Conservation (phyloP, 768 basidiomycete species). For the Mycena alexandri region DNA sequence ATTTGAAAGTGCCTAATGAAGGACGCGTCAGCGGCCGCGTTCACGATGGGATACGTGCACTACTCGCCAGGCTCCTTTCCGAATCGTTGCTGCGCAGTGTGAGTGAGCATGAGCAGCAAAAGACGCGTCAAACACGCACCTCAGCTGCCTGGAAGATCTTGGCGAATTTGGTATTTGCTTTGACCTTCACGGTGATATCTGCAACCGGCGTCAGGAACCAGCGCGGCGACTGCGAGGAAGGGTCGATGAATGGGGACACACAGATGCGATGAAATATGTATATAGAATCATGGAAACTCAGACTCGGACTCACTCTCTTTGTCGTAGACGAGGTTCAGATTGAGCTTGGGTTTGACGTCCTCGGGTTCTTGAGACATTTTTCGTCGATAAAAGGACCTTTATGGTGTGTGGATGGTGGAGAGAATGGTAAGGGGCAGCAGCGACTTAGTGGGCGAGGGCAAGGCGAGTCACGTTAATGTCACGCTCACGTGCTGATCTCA, state of each 20-base stretch:
- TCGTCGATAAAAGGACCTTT: neutral
- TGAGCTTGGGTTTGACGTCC: conserved; percentile 80
- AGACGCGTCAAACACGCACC: conserved; percentile 52
- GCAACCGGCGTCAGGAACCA: conserved; percentile 12
- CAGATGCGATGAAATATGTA: too few species aligned
- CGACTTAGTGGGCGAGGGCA: neutral
- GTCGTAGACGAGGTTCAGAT: conserved; percentile 68
- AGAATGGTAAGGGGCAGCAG: too few species aligned
- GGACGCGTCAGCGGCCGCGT: conserved; percentile 16
- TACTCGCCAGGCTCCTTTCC: conserved; percentile 65
- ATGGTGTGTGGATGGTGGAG: neutral
- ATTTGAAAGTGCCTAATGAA: conserved; percentile 71
- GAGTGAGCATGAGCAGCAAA: neutral
- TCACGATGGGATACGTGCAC: conserved; percentile 4
- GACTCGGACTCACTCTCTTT: conserved; percentile 59
- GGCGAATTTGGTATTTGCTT: conserved; percentile 69
- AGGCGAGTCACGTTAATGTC: neutral
- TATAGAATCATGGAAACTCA: too few species aligned
- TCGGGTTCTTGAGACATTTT: conserved; percentile 63
- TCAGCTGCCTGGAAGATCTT: conserved; percentile 79
- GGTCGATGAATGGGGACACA: too few species aligned
- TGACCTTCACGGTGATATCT: conserved; percentile 80
- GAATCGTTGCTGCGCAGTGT: conserved; percentile 60
- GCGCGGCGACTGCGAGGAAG: too few species aligned
- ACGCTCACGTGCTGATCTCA: conserved; percentile 10